Base-by-base conservation (phyloP, 768 basidiomycete species). In the Lentinula sp. region DNA sequence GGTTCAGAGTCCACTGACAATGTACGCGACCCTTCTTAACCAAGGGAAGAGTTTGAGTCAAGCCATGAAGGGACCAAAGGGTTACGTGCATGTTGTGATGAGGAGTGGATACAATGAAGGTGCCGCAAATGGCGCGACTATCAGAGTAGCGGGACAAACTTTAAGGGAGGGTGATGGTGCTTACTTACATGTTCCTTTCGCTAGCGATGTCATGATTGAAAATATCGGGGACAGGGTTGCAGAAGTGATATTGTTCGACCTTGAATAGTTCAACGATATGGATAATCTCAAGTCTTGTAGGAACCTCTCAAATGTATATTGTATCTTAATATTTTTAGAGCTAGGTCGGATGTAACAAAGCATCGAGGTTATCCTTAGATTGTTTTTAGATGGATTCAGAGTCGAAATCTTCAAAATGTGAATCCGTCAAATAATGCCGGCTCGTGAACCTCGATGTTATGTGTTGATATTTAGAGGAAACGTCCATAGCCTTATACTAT, bases 101-200 rank as follows among this genome's bases (percentile, higher is more conserved):
- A 89, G 81, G 5, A 86, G 86, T 31, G 94, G 93, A 2, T 96
- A 91, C 72, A 89, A 91, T 63, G 67, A 80, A 0, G 78, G 79
- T 1, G 67, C 73, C 34, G 80, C 86, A 0, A 72, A 66, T 1
- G 93, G 91, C 0, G 86, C 84, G 0, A 74, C 71, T 18, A 71
- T 96, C 52, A 81, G 74, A 63, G 69, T 95, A 8, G 70, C 69
- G 37, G 75, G 75, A 7, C 69, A 74, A 3, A 84, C 80, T 42
- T 71, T 96, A 57, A 81, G 82, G 35, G 95, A 98, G 66, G 95
- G 95, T 0, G 95, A 98, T 68, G 94, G 93, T 0, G 86, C 87
- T 11, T 98, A 94, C 71, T 70, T 96, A 49, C 66, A 73, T 50
- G 78, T 82, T 1, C 81, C 75, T 1, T 78, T 82, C 21, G 60